Base-by-base conservation (phyloP, 78 protist species). In the Dictyostelium firmibasis region DNA sequence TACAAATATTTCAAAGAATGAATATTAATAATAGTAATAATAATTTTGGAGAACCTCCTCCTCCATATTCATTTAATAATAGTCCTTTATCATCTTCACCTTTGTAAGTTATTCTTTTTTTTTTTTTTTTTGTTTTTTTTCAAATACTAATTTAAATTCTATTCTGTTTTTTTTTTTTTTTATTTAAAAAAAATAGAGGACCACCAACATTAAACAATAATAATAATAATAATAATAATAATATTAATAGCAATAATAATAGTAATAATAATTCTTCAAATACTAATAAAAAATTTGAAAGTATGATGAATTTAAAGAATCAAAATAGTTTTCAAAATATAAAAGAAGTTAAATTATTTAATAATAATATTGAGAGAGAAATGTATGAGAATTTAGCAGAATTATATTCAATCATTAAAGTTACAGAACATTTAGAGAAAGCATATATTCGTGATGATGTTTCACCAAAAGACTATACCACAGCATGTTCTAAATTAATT, bases 361-460 rank as follows among this genome's bases (percentile, higher is more conserved):
- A 53, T 29, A 91, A 44, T 41, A 60, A 31, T 47, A 57, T 81
- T 29, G 97, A 97, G 44, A 84, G 98, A 62, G 98, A 96, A 76
- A 76, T 70, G 93, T 93, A 81, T 86, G 97, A 96, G 8, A 94
- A 93, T 81, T 16, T 92, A 64, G 97, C 97, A 20, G 97, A 97
- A 6, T 70, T 97, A 20, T 97, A 88, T 62, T 88, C 98, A 14
- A 94, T 97, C 53, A 84, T 97, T 2, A 92, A 94, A 82, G 95
- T 96, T 9, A 81, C 91, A 4, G 97, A 97, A 33, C 92, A 86
- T 67, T 70, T 97, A 5, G 98, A 97, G 38, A 93, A 94, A 83
- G 98, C 98, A 47, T 97, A 95, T 64, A 87, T 95, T 23, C 78
- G 96, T 16, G 98, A 97, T 75, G 43, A 96, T 16, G 81, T 97